phyloP scores from a whole-genome alignment of 2,329 filamentous ascomycete genomes.

The Sporothrix euskadiensis region DNA sequence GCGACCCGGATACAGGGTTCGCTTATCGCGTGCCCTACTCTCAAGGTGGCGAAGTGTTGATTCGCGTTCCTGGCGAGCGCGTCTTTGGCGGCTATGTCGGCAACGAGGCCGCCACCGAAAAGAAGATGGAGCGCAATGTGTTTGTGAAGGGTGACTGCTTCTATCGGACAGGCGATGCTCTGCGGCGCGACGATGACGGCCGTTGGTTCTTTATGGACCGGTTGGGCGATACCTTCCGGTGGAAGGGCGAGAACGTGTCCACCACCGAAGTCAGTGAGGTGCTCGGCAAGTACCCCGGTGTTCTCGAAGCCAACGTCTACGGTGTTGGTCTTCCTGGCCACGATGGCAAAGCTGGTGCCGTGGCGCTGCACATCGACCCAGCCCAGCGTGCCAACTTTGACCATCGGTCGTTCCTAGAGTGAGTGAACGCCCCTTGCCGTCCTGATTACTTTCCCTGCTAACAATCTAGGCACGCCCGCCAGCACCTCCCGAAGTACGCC shows the following conservation, averaged over 20 bases:
- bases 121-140: slow-evolving; percentile 65
- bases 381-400: slow-evolving; percentile 49
- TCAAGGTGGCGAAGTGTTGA: slow-evolving; percentile 73
- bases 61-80: slow-evolving; percentile 58
- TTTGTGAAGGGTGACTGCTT: slow-evolving; percentile 67
- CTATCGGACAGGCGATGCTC: slow-evolving; percentile 67
- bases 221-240: slow-evolving; percentile 72
- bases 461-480: slow-evolving; percentile 50
- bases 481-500: slow-evolving; percentile 68
- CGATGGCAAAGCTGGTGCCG: slow-evolving; percentile 81
- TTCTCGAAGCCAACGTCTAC: slow-evolving; percentile 83
- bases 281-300: slow-evolving; percentile 63
- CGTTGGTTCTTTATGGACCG: slow-evolving; percentile 68
- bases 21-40: slow-evolving; percentile 63
- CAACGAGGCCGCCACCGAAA: slow-evolving; percentile 64
- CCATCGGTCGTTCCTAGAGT: slow-evolving; percentile 57
- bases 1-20: slow-evolving; percentile 68
- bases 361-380: slow-evolving; percentile 32
- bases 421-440: not conserved
- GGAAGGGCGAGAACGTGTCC: slow-evolving; percentile 82
- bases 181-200: slow-evolving; percentile 62
- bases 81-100: slow-evolving; percentile 70
- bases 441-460: not conserved
- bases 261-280: slow-evolving; percentile 77
- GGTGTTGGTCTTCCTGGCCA: slow-evolving; percentile 77